Evolutionary conservation across 768 basidiomycete species (phyloP).

Genomic region (Rhodotorula sphaerocarpa): DNA sequence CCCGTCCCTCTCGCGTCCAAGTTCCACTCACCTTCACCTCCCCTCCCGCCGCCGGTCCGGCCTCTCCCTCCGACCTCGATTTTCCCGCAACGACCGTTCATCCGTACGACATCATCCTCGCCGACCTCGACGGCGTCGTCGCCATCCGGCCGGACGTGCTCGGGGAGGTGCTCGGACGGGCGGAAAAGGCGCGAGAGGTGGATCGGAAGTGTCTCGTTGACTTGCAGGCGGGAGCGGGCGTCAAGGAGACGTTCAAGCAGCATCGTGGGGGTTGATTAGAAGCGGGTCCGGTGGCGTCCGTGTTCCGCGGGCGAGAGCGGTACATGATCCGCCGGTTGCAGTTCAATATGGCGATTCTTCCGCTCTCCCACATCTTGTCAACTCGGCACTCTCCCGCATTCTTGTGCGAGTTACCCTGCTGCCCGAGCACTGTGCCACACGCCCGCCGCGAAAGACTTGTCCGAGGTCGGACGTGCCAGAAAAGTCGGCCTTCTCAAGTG

Average conservation of each 20-base stretch:
- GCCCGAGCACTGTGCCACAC: not conserved
- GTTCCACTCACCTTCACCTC: slow-evolving; percentile 51
- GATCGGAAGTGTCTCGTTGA: slow-evolving; percentile 69
- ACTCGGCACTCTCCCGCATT: too few relatives aligned
- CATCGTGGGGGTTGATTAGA: slow-evolving; percentile 65
- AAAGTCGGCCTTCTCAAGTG: too few relatives aligned
- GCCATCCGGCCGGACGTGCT: slow-evolving; percentile 58
- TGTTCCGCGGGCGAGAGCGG: too few relatives aligned
- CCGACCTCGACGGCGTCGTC: slow-evolving; percentile 81
- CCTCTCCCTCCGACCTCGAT: slow-evolving; percentile 42
- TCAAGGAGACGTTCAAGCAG: slow-evolving; percentile 67
- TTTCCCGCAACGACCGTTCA: slow-evolving; percentile 50
- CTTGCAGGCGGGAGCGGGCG: slow-evolving; percentile 63
- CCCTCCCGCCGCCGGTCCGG: slow-evolving; percentile 14
- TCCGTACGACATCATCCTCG: slow-evolving; percentile 76
- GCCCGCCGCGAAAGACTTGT: too few relatives aligned
- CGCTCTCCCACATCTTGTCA: too few relatives aligned
- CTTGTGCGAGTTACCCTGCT: too few relatives aligned
- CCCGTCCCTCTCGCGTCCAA: slow-evolving; percentile 67
- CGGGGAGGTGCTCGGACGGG: slow-evolving; percentile 54
- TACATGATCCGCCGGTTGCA: too few relatives aligned
- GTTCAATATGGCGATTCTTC: too few relatives aligned
- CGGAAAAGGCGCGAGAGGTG: slow-evolving; percentile 54
- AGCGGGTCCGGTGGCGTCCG: too few relatives aligned
- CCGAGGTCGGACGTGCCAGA: too few relatives aligned